A percentile compares a stretch with the other conserved stretches of the same genome.
Evolutionary conservation across 495 filamentous ascomycete species (phyloP).

Genomic region (Pyronema omphalodes): DNA sequence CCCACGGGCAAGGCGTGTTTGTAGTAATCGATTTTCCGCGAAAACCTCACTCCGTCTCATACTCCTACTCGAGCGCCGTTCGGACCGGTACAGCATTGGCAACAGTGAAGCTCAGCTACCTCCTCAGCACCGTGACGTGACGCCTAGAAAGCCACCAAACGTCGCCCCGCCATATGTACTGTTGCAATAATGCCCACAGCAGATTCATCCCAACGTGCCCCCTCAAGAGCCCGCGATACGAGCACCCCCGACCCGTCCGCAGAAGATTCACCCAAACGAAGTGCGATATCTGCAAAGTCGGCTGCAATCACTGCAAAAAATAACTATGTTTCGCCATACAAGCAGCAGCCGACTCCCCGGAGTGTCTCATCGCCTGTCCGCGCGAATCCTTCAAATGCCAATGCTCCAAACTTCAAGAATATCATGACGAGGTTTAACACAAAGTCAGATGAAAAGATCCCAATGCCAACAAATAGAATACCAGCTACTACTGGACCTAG

Average conservation of each 20-base stretch:
- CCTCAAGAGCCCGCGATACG: conserved; percentile 5
- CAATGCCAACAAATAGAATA: conserved; percentile 25
- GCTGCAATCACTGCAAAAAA: conserved; percentile 17
- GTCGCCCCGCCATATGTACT: conserved; percentile 20
- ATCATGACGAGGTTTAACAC: conserved; percentile 45
- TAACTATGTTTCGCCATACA: conserved; percentile 23
- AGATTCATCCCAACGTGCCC: conserved; percentile 12
- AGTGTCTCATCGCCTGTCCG: conserved; percentile 18
- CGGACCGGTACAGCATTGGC: background rate
- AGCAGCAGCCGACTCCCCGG: conserved; percentile 11
- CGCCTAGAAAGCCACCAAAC: background rate
- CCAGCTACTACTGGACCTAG: conserved; percentile 10
- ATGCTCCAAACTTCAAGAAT: conserved; percentile 39
- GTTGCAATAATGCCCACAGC: conserved; percentile 19
- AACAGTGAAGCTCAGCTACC: conserved; percentile 2
- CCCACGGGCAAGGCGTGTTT: background rate
- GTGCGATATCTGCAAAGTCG: conserved; percentile 16
- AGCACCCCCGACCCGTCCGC: conserved; percentile 3
- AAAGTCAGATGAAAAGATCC: conserved; percentile 35
- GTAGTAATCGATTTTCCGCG: background rate
- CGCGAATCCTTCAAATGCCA: conserved; percentile 13
- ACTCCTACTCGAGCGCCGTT: background rate
- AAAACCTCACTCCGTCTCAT: background rate
- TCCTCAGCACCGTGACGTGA: conserved; percentile 2
- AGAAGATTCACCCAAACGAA: conserved; percentile 5